These are phyloP conservation scores for Scheffersomyces coipomensis DNA, from an alignment of 805 yeast species.

Conservation along the genomic window DNA sequence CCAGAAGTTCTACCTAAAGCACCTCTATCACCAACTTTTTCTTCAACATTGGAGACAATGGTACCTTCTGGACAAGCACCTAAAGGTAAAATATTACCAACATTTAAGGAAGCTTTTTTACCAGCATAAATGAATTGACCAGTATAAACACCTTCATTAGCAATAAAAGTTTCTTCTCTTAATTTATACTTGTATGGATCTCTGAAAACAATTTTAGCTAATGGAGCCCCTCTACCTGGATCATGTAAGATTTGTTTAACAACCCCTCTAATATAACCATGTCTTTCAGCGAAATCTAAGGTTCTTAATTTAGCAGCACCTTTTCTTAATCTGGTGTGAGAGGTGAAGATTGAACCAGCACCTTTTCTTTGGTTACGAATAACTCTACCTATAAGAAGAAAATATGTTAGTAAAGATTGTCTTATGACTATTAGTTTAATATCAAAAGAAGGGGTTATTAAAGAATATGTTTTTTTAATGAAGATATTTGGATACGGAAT, in stretches of 20 bases:
- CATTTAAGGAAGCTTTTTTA: slow-evolving; percentile 94
- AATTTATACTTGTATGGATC: slow-evolving; percentile 98
- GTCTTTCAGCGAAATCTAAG: slow-evolving; percentile 98
- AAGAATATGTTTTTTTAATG: no score
- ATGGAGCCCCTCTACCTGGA: slow-evolving; percentile 99
- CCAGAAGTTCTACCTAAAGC: slow-evolving; percentile 99
- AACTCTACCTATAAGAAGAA: slow-evolving; percentile 78
- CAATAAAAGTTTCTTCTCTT: slow-evolving; percentile 98
- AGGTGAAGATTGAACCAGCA: slow-evolving; percentile 99
- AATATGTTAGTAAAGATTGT: slow-evolving; percentile 7
- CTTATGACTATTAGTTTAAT: no score
- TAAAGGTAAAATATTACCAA: slow-evolving; percentile 96
- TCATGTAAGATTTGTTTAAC: slow-evolving; percentile 99
- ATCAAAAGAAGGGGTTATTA: no score
- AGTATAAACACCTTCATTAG: slow-evolving; percentile 99
- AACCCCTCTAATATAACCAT: slow-evolving; percentile 99
- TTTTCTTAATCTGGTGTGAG: slow-evolving; percentile 99
- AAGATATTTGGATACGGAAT: no score
- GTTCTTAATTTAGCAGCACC: slow-evolving; percentile 99
- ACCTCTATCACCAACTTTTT: slow-evolving; percentile 99
- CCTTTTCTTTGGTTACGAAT: slow-evolving; percentile 99
- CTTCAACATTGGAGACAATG: slow-evolving; percentile 96
- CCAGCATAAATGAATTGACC: slow-evolving; percentile 99
- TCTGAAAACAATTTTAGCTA: slow-evolving; percentile 98
- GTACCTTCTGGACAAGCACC: slow-evolving; percentile 99